Conservation (phyloP, 2,329 filamentous ascomycete genomes). For the Diaporthe ilicicola region DNA sequence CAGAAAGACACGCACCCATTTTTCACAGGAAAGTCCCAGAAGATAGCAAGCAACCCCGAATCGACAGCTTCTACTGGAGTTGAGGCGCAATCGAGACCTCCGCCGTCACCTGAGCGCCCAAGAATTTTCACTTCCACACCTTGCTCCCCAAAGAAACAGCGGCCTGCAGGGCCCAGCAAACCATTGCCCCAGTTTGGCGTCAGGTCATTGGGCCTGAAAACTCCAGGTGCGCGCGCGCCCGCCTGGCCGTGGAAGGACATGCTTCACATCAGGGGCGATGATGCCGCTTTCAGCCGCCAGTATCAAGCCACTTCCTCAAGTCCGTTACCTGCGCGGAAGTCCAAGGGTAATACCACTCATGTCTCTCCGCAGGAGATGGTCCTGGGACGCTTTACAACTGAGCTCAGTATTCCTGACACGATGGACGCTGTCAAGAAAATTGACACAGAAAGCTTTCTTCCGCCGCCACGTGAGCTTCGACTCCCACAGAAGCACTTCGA, state of each 20-base stretch:
- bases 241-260: slow-evolving; percentile 76
- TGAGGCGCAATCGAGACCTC: slow-evolving; percentile 33
- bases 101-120: slow-evolving; percentile 38
- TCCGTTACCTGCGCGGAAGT: slow-evolving; percentile 49
- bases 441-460: slow-evolving; percentile 51
- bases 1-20: slow-evolving; percentile 65
- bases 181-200: slow-evolving; percentile 54
- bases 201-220: slow-evolving; percentile 59
- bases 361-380: slow-evolving; percentile 54
- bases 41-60: slow-evolving; percentile 32
- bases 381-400: slow-evolving; percentile 44
- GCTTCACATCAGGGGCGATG: slow-evolving; percentile 66
- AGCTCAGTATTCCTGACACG: slow-evolving; percentile 50
- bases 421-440: slow-evolving; percentile 44
- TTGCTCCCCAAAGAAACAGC: slow-evolving; percentile 56
- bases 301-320: not conserved
- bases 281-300: not conserved
- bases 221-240: slow-evolving; percentile 72
- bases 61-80: slow-evolving; percentile 33
- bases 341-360: slow-evolving; percentile 57
- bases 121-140: slow-evolving; percentile 63
- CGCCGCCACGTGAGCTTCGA: slow-evolving; percentile 58
- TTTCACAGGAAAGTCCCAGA: slow-evolving; percentile 65
- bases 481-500: slow-evolving; percentile 66
- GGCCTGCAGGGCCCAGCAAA: slow-evolving; percentile 41